These are phyloP conservation scores for Orbilia brochopaga DNA, from an alignment of 2,329 filamentous ascomycete species.

Conservation along the genomic window DNA sequence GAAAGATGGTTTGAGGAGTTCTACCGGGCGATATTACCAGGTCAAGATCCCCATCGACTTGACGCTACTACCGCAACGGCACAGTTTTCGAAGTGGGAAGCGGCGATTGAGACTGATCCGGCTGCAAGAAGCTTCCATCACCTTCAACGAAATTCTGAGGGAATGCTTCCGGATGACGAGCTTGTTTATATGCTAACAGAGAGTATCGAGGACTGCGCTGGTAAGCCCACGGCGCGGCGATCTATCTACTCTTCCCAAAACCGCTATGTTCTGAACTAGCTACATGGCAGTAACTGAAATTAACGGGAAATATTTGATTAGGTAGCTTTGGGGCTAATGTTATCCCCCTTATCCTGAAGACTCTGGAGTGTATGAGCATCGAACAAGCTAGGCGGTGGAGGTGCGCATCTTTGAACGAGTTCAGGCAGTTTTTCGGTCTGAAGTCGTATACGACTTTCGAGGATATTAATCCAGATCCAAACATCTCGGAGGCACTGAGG, in stretches of 20 bases:
- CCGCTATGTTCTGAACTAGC: constrained; percentile 24
- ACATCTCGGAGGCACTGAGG: constrained; percentile 69
- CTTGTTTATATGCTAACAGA: constrained; percentile 72
- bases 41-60: constrained; percentile 57
- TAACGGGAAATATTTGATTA: neutral
- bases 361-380: constrained; percentile 81
- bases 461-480: constrained; percentile 79
- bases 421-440: constrained; percentile 79
- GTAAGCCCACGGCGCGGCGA: constrained; percentile 54
- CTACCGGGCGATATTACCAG: constrained; percentile 67
- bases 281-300: constrained; percentile 57
- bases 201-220: constrained; percentile 77
- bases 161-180: constrained; percentile 76
- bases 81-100: constrained; percentile 69
- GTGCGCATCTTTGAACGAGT: constrained; percentile 79
- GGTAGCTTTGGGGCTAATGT: constrained; percentile 73
- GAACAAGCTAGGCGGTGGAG: constrained; percentile 79
- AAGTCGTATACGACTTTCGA: constrained; percentile 78
- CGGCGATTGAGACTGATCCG: constrained; percentile 69
- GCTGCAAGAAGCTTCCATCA: constrained; percentile 71
- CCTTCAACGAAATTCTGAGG: constrained; percentile 67
- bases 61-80: constrained; percentile 67
- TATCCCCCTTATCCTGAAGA: constrained; percentile 74
- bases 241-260: constrained; percentile 53
- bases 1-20: constrained; percentile 79